A percentile compares a stretch with the other conserved stretches of the same genome.
These are phyloP conservation scores for Lichina pygmaea DNA, from an alignment of 495 filamentous ascomycete species.

Conservation along the genomic window DNA sequence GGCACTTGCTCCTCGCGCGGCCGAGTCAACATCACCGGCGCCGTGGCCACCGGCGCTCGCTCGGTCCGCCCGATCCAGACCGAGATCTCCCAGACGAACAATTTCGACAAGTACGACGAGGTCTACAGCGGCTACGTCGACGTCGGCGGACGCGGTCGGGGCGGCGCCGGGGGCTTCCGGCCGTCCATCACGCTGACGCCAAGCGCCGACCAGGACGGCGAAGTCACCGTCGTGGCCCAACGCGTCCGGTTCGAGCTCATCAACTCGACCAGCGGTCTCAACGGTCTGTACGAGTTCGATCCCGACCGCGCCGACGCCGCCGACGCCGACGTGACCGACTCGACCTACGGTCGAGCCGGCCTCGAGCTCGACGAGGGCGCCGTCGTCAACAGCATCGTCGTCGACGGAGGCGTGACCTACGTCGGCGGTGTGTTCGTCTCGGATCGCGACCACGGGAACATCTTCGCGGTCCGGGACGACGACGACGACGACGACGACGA, in stretches of 20 bases:
- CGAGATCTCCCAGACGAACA: constrained; percentile 60
- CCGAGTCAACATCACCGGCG: constrained; percentile 51
- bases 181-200: constrained; percentile 62
- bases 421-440: constrained; percentile 63
- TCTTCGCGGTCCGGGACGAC: constrained; percentile 46
- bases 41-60: constrained; percentile 24
- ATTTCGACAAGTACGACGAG: constrained; percentile 81
- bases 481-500: constrained; percentile 23
- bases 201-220: constrained; percentile 29
- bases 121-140: constrained; percentile 71
- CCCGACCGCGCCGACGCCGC: constrained; percentile 27
- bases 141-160: constrained; percentile 14
- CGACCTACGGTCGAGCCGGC: constrained; percentile 47
- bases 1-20: constrained; percentile 49
- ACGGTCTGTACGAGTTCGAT: constrained; percentile 78
- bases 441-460: constrained; percentile 32
- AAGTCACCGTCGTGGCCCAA: constrained; percentile 56
- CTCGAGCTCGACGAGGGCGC: constrained; percentile 34
- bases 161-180: constrained; percentile 34
- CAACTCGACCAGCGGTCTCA: constrained; percentile 43
- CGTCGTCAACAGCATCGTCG: constrained; percentile 32
- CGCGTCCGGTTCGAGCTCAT: constrained; percentile 52
- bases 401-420: constrained; percentile 32
- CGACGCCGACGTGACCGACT: constrained; percentile 37
- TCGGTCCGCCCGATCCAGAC: constrained; percentile 16